A percentile compares a stretch with the other conserved stretches of the same genome.
Conservation (phyloP, 75 land plant genomes). For the Sequoia sempervirens region DNA sequence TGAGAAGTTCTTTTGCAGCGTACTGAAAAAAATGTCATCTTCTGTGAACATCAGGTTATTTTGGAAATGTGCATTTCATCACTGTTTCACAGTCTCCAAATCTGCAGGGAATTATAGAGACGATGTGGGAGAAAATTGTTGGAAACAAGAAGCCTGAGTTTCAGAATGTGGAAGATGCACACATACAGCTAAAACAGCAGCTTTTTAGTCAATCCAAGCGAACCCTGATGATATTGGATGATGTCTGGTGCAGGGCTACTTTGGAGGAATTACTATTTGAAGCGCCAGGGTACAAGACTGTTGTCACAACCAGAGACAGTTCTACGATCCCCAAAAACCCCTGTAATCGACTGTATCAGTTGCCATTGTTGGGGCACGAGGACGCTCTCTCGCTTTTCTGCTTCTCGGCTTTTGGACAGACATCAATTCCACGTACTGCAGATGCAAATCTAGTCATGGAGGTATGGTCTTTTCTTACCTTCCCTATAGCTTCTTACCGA, state of each 20-base stretch:
- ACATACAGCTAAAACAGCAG: too few relatives aligned
- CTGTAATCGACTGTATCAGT: background rate
- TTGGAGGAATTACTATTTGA: background rate
- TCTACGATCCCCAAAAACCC: background rate
- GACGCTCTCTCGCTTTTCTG: slow-evolving; percentile 54
- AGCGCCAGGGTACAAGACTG: background rate
- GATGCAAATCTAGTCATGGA: slow-evolving; percentile 40
- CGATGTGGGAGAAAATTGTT: too few relatives aligned
- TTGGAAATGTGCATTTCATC: too few relatives aligned
- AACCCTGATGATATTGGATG: slow-evolving; percentile 4
- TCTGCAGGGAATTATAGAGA: too few relatives aligned
- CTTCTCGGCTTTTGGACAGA: slow-evolving; percentile 37
- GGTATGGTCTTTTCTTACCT: slow-evolving; percentile 14
- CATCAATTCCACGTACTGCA: slow-evolving; percentile 23
- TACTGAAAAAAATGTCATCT: too few relatives aligned
- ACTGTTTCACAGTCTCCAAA: too few relatives aligned
- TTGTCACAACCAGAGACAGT: slow-evolving; percentile 5
- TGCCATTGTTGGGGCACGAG: slow-evolving; percentile 26
- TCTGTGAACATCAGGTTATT: too few relatives aligned
- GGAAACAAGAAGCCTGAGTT: too few relatives aligned
- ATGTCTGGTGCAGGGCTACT: background rate
- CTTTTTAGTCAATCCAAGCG: too few relatives aligned
- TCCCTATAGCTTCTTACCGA: too few relatives aligned
- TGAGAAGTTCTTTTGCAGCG: too few relatives aligned
- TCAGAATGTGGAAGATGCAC: too few relatives aligned